Evolutionary conservation across 176 grass and related monocot genomes (phyloP).

Genomic region (Cocos nucifera): DNA sequence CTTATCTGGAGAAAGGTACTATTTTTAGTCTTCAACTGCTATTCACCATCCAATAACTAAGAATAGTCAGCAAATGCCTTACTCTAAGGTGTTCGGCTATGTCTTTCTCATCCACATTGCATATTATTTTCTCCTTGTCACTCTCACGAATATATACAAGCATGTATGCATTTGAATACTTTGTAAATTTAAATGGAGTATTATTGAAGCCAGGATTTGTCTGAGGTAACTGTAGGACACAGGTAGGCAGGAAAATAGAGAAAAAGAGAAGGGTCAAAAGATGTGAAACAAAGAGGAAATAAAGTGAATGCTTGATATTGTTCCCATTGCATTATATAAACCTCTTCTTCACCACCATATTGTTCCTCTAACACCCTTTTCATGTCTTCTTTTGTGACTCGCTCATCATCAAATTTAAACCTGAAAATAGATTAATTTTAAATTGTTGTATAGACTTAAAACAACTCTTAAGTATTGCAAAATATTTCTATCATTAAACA

Average conservation of each 20-base stretch:
- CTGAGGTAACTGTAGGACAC: slow-evolving; percentile 38
- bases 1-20: slow-evolving; percentile 32
- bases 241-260: neutral
- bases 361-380: slow-evolving; percentile 57
- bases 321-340: neutral
- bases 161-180: slow-evolving; percentile 82
- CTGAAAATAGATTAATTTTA: slow-evolving; percentile 28
- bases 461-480: no score
- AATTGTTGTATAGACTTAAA: neutral
- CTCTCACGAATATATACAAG: slow-evolving; percentile 76
- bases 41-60: neutral
- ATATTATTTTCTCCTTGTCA: slow-evolving; percentile 57
- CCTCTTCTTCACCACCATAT: slow-evolving; percentile 80
- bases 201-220: slow-evolving; percentile 57
- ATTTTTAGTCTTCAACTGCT: neutral
- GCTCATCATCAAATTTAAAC: slow-evolving; percentile 74
- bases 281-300: neutral
- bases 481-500: no score
- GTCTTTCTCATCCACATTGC: slow-evolving; percentile 62
- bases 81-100: slow-evolving; percentile 63
- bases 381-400: slow-evolving; percentile 59
- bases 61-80: slow-evolving; percentile 3
- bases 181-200: slow-evolving; percentile 56
- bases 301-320: neutral
- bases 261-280: slow-evolving; percentile 1